Percentiles rank a stretch among this genome's conserved stretches.
Conservation (phyloP, 176 grass and related monocot genomes). For the Aegilops longissima region DNA sequence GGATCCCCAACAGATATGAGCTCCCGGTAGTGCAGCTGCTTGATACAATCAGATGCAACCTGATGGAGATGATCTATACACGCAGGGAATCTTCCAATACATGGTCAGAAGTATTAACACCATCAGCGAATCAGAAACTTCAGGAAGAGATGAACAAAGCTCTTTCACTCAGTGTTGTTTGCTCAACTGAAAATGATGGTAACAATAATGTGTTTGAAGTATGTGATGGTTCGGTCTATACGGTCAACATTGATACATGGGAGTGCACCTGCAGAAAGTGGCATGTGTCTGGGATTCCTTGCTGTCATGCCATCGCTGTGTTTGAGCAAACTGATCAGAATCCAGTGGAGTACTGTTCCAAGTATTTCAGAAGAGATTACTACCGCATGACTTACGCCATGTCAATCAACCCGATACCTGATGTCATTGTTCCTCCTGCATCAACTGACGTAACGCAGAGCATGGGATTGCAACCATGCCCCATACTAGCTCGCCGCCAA, state of each 20-base stretch:
- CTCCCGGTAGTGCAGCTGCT: slow-evolving; percentile 66
- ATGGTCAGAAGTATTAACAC: slow-evolving; percentile 47
- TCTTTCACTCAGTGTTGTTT: slow-evolving; percentile 53
- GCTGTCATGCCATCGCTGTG: slow-evolving; percentile 58
- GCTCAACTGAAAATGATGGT: slow-evolving; percentile 38
- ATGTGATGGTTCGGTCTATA: slow-evolving; percentile 45
- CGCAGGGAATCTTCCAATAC: slow-evolving; percentile 47
- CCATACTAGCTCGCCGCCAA: slow-evolving; percentile 45
- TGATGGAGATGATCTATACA: slow-evolving; percentile 73
- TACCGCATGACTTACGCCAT: slow-evolving; percentile 60
- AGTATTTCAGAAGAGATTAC: slow-evolving; percentile 64
- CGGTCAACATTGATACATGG: slow-evolving; percentile 62
- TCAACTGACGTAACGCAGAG: slow-evolving; percentile 30
- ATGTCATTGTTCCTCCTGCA: slow-evolving; percentile 39
- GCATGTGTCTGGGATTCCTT: slow-evolving; percentile 63
- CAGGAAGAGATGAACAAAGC: slow-evolving; percentile 63
- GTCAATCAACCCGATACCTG: slow-evolving; percentile 71
- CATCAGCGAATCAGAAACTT: slow-evolving; percentile 54
- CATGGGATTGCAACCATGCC: slow-evolving; percentile 24
- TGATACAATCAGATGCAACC: slow-evolving; percentile 62
- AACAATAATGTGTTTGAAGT: slow-evolving; percentile 67
- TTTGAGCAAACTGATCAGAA: slow-evolving; percentile 44
- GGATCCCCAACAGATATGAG: slow-evolving; percentile 64
- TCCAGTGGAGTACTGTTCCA: slow-evolving; percentile 62
- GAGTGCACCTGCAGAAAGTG: slow-evolving; percentile 71